phyloP scores from a whole-genome alignment of 2,329 filamentous ascomycete genomes.

The Stachybotrys chlorohalonatus region DNA sequence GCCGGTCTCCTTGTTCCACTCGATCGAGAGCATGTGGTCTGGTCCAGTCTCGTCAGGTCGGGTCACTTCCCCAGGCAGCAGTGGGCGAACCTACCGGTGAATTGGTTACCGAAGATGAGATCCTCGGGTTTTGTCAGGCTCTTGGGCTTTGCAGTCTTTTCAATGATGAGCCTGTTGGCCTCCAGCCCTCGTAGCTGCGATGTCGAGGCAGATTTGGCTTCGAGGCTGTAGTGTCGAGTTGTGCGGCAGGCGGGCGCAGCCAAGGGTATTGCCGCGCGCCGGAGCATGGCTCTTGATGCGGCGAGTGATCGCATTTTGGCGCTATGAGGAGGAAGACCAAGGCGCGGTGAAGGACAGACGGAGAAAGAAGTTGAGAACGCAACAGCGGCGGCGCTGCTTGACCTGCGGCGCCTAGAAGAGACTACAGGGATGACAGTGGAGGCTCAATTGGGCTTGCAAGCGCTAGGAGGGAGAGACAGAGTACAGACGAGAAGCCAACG shows the following conservation, averaged over 20 bases:
- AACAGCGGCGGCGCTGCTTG: neutral
- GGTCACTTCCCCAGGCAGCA: neutral
- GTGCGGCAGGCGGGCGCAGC: constrained; percentile 18
- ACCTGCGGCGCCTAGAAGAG: neutral
- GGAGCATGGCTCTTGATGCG: constrained; percentile 15
- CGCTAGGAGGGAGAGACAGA: neutral
- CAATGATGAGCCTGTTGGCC: constrained; percentile 64
- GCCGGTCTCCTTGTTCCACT: constrained; percentile 81
- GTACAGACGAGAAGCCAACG: neutral
- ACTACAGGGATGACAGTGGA: neutral
- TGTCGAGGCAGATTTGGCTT: constrained; percentile 37
- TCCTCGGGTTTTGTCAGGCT: constrained; percentile 64
- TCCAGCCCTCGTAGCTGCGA: constrained; percentile 61
- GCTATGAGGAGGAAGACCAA: neutral
- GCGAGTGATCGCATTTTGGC: constrained; percentile 21
- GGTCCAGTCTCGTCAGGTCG: constrained; percentile 5
- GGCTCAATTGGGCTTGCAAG: neutral
- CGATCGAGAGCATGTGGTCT: constrained; percentile 96
- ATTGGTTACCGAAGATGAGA: constrained; percentile 81
- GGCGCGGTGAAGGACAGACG: neutral
- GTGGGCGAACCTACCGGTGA: constrained; percentile 58
- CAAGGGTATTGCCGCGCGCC: constrained; percentile 29
- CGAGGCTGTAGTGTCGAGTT: constrained; percentile 39
- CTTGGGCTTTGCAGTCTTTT: constrained; percentile 69
- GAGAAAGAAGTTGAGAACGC: neutral